These are phyloP conservation scores for Fragilariopsis cylindrus DNA, from an alignment of 108 stramenopile genomes.

Conservation along the genomic window DNA sequence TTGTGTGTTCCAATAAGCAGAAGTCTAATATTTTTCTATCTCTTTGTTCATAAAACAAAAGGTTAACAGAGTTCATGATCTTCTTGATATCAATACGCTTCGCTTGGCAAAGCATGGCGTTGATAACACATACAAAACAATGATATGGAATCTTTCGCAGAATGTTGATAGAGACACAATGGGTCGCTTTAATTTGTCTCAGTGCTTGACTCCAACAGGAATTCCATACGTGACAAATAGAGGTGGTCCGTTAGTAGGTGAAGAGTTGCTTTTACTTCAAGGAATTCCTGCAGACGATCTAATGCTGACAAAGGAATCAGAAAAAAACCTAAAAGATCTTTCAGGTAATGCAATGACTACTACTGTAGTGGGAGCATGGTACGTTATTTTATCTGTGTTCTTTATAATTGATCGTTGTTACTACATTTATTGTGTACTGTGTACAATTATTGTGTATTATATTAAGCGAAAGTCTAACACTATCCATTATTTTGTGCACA, in stretches of 20 bases:
- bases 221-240: conserved; percentile 46
- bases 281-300: conserved; percentile 51
- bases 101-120: conserved; percentile 31
- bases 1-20: too few species aligned
- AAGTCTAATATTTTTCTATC: too few species aligned
- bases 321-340: conserved; percentile 43
- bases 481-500: too few species aligned
- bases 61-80: conserved; percentile 45
- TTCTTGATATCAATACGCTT: conserved; percentile 50
- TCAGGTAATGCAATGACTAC: conserved; percentile 50
- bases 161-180: conserved; percentile 51
- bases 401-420: too few species aligned
- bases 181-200: conserved; percentile 43
- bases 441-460: too few species aligned
- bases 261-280: conserved; percentile 47
- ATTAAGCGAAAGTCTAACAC: too few species aligned
- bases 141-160: conserved; percentile 56
- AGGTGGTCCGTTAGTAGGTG: conserved; percentile 49
- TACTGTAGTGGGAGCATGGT: conserved; percentile 33
- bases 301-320: conserved; percentile 46
- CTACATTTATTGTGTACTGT: too few species aligned
- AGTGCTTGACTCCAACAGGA: conserved; percentile 47
- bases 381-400: too few species aligned
- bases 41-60: conserved; percentile 13
- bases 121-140: conserved; percentile 45